Base-by-base conservation (phyloP, 2,329 filamentous ascomycete species). In the Cladosporium colombiae region DNA sequence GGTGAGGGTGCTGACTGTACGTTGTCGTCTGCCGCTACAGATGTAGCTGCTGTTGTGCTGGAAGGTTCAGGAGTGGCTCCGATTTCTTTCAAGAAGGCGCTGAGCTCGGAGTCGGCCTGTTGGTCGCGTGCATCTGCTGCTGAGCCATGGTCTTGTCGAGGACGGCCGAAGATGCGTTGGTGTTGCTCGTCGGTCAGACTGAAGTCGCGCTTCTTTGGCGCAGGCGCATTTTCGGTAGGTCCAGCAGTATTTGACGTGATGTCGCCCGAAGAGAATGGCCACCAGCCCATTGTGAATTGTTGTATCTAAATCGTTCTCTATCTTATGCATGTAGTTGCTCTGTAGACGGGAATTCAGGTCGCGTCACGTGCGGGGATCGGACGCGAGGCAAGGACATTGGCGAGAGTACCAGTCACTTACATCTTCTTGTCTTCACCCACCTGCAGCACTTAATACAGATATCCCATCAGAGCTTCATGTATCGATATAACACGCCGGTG, bases 21-120 rank as follows among this genome's bases (percentile, higher is more conserved):
- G 31, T 23, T 40, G 33, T 18, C 58, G 50, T 63, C 21, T 64
- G 70, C 65, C 44, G 73, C 69, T 66, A 73, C 68, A 62, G 69
- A 40, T 49, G 65, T 67, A 27, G 68, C 49, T 61, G 68, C 49
- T 37, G 68, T 53, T 53, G 63, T 57, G 35, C 65, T 46, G 14
- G 33, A 40, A 73, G 62, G 44, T 70, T 69, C 69, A 67, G 70
- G 61, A 71, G 74, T 66, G 21, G 66, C 62, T 65, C 81, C 75
- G 71, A 85, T 78, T 66, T 82, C 81, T 68, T 81, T 80, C 64
- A 87, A 78, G 62, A 88, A 79, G 66, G 81, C 77, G 67, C 82
- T 79, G 70, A 87, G 80, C 71, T 88, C 86, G 60, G 80, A 78
- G 68, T 87, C 83, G 69, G 83, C 82, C 74, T 81, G 77, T 71